A percentile compares a stretch with the other conserved stretches of the same genome.
Conservation (phyloP, 768 basidiomycete genomes). For the Calocybe cyanea region DNA sequence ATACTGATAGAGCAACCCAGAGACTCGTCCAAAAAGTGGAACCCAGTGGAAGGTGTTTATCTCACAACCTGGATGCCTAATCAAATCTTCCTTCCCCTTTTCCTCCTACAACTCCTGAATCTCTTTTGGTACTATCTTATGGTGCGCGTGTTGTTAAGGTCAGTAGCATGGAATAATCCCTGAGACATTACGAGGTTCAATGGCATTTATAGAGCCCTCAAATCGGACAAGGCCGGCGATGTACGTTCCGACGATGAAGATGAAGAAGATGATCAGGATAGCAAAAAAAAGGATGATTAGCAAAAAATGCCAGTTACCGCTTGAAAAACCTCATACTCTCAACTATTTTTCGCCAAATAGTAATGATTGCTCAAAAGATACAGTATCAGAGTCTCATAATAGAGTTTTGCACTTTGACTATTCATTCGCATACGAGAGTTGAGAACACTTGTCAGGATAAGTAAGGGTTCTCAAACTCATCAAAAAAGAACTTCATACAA, state of each 20-base stretch:
- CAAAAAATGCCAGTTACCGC: slow-evolving; percentile 14
- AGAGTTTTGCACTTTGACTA: too few relatives aligned
- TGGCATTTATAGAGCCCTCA: slow-evolving; percentile 48
- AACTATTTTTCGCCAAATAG: too few relatives aligned
- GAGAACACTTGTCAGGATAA: too few relatives aligned
- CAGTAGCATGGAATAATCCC: slow-evolving; percentile 21
- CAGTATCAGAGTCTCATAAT: too few relatives aligned
- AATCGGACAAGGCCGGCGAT: slow-evolving; percentile 49
- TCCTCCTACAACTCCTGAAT: slow-evolving; percentile 79
- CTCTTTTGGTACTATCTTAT: slow-evolving; percentile 93
- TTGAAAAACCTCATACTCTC: too few relatives aligned
- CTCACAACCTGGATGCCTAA: slow-evolving; percentile 75
- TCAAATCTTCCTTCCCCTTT: slow-evolving; percentile 74
- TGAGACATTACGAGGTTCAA: slow-evolving; percentile 12
- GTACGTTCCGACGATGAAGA: slow-evolving; percentile 80
- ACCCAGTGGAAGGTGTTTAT: slow-evolving; percentile 61
- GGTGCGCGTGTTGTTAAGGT: slow-evolving; percentile 72
- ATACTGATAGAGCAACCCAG: slow-evolving; percentile 29
- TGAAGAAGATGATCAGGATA: slow-evolving; percentile 39
- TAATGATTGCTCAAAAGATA: too few relatives aligned
- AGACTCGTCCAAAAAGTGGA: slow-evolving; percentile 52
- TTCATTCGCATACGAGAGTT: too few relatives aligned
- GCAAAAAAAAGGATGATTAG: slow-evolving; percentile 25
- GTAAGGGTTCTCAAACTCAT: too few relatives aligned
- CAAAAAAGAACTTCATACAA: too few relatives aligned